Percentiles rank a stretch among this genome's conserved stretches.
phyloP scores from a whole-genome alignment of 192 early-diverging fungal species.

The Entomortierella lignicola region DNA sequence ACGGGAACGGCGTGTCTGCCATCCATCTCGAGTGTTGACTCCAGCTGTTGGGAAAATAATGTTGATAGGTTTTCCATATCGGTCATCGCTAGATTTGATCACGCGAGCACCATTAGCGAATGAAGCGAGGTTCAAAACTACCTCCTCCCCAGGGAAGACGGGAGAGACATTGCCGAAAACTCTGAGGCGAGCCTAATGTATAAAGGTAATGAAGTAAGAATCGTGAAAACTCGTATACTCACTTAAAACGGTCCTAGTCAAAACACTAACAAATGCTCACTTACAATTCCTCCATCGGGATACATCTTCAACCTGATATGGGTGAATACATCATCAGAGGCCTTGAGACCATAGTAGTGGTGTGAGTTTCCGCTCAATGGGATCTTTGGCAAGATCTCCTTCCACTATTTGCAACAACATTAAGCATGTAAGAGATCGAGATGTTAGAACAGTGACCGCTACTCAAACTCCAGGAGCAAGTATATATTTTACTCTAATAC shows the following conservation, averaged over 20 bases:
- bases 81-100: slow-evolving; percentile 79
- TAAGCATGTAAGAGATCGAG: slow-evolving; percentile 11
- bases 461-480: background rate
- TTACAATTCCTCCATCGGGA: slow-evolving; percentile 84
- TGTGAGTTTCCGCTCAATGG: slow-evolving; percentile 77
- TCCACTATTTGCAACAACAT: slow-evolving; percentile 31
- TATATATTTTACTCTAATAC: background rate
- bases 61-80: slow-evolving; percentile 84
- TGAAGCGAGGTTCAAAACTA: slow-evolving; percentile 72
- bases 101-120: slow-evolving; percentile 74
- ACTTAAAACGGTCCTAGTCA: no score
- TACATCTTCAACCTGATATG: slow-evolving; percentile 81
- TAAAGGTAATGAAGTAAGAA: background rate
- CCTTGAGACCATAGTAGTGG: slow-evolving; percentile 71
- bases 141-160: slow-evolving; percentile 59
- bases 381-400: slow-evolving; percentile 75
- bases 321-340: slow-evolving; percentile 65
- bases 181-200: slow-evolving; percentile 73
- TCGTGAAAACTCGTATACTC: no score
- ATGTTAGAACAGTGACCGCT: slow-evolving; percentile 14
- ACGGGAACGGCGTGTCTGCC: slow-evolving; percentile 91
- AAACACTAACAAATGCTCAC: background rate
- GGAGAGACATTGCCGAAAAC: slow-evolving; percentile 80
- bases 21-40: slow-evolving; percentile 88
- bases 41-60: slow-evolving; percentile 83